These are phyloP conservation scores for Brettanomyces anomalus DNA, from an alignment of 805 yeast genomes.

Conservation along the genomic window DNA sequence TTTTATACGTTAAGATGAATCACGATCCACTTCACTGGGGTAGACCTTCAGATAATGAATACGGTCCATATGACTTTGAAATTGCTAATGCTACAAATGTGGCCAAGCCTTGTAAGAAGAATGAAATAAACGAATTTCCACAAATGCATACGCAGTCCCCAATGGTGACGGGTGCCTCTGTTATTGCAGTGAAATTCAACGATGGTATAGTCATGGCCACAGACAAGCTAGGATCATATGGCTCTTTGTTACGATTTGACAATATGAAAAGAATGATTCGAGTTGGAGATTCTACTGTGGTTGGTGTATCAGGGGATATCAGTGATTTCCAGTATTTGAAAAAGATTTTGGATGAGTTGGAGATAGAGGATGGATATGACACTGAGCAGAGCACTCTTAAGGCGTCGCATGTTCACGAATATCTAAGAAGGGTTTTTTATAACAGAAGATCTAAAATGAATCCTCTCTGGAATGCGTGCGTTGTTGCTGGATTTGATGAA, in stretches of 20 bases:
- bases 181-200: conserved; percentile 79
- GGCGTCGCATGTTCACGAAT: conserved; percentile 86
- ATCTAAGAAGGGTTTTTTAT: conserved; percentile 76
- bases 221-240: conserved; percentile 88
- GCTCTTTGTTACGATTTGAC: conserved; percentile 80
- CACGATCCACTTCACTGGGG: conserved; percentile 97
- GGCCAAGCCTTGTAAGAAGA: conserved; percentile 7
- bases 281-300: conserved; percentile 81
- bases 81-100: conserved; percentile 55
- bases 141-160: conserved; percentile 88
- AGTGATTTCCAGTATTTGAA: conserved; percentile 86
- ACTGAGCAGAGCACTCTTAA: conserved; percentile 52
- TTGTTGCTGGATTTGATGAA: conserved; percentile 83
- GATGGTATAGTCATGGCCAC: conserved; percentile 94
- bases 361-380: conserved; percentile 72
- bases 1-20: conserved; percentile 45
- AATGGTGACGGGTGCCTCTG: conserved; percentile 93
- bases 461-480: conserved; percentile 90
- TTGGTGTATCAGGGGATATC: conserved; percentile 91
- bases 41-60: conserved; percentile 74
- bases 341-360: conserved; percentile 68
- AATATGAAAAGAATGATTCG: conserved; percentile 77
- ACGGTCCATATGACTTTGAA: conserved; percentile 69
- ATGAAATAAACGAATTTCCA: conserved; percentile 40
- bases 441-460: conserved; percentile 86